Evolutionary conservation across 495 filamentous ascomycete genomes (phyloP), one percentile per base, ranked within the genome.

Genomic region (Penicillium arizonense): DNA sequence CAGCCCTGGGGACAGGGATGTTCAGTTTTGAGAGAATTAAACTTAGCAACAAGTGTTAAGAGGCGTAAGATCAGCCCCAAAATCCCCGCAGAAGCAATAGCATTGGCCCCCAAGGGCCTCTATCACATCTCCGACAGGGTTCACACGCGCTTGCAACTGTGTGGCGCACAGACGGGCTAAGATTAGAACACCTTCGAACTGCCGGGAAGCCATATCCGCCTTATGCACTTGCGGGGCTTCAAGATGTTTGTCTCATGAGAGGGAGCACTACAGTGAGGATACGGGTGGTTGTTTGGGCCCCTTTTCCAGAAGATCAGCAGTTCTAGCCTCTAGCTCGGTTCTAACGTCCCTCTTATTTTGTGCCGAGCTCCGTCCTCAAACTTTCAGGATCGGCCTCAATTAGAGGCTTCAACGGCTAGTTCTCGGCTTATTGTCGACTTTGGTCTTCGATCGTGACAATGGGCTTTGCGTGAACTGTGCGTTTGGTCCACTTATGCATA

Each of bases 171-270:
- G 44, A 54, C 26, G 20, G 32, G 4, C 51, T 54, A 54, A 47
- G 36, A 47, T 54, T 54, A 54, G 51, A 54, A 54, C 51, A 47
- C 23, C 40, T 44, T 26, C 51, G 24, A 53, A 33, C 44, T 54
- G 44, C 35, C 44, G 26, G 14, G 28, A 37, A 23, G 18, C 28
- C 20, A 24, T 39, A 14, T 34, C 30, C 21, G 48, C 36, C 38
- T 33, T 16, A 18, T 43, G 34, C 35, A 34, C 9, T 51, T 20
- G 4, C 13, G 9, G 23, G 10, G 32, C 12, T 45, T 38, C 23
- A 30, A 38, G 23, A 21, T 18, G 8, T 26, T 37, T 23, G 36
- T 33, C 41, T 50, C 7, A 48, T 36, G 18, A 18, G 18, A 18
- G 18, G 18, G 18, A 18, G 18, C 18, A 18, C 18, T 18, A 18